phyloP scores from a whole-genome alignment of 805 yeast genomes.

The Grigorovia jiainica region DNA sequence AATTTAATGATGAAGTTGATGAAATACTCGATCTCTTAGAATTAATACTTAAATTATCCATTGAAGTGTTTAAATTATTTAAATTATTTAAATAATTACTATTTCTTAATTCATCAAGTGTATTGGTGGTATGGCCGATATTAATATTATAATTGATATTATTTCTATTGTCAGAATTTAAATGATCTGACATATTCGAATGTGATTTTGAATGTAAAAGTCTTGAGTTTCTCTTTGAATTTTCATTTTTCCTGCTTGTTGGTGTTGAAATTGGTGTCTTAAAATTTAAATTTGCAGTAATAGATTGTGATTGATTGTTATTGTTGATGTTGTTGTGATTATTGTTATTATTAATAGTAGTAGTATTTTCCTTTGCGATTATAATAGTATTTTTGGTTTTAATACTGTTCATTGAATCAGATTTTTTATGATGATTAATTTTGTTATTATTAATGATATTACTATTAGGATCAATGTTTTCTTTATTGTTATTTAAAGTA shows the following conservation, averaged over 20 bases:
- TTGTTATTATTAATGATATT: neutral
- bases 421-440: too few species aligned
- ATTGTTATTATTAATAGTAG: neutral
- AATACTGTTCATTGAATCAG: too few species aligned
- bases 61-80: conserved; percentile 1
- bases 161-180: neutral
- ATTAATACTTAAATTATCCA: conserved; percentile 4
- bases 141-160: too few species aligned
- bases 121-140: too few species aligned
- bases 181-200: neutral
- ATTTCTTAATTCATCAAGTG: too few species aligned
- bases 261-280: neutral
- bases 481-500: neutral
- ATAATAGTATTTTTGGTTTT: too few species aligned
- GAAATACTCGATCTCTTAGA: conserved; percentile 13
- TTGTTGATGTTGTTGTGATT: too few species aligned
- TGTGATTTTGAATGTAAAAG: neutral
- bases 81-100: neutral
- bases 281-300: neutral
- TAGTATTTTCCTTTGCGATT: neutral
- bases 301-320: neutral
- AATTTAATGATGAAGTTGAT: conserved; percentile 12
- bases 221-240: too few species aligned
- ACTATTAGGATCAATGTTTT: neutral
- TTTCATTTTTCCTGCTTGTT: neutral